These are phyloP conservation scores for Fraxinus nigra DNA, from an alignment of 305 asterid genomes.

Conservation along the genomic window DNA sequence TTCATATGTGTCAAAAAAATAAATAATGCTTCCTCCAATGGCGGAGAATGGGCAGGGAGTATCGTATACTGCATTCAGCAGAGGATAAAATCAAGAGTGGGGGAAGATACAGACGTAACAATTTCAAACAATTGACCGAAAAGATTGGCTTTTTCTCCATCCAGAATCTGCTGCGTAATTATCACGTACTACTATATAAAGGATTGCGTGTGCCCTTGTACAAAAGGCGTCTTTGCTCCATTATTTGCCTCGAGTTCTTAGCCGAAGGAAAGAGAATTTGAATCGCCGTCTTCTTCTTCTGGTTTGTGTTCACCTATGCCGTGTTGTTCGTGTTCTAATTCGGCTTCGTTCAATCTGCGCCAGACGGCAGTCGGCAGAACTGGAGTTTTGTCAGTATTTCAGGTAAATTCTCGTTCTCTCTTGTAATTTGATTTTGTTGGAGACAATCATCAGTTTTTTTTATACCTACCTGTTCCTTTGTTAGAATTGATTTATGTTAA, in stretches of 20 bases:
- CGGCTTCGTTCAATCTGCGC: constrained; percentile 15
- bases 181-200: constrained; percentile 16
- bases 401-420: constrained; percentile 26
- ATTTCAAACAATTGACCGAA: not conserved
- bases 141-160: not conserved
- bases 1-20: not conserved
- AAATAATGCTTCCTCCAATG: not conserved
- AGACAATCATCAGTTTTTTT: not conserved
- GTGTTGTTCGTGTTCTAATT: constrained; percentile 18
- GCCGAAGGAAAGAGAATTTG: constrained; percentile 26
- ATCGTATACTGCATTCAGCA: not conserved
- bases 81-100: not conserved
- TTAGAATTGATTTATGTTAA: too few species aligned
- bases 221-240: constrained; percentile 35
- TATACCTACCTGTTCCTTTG: not conserved
- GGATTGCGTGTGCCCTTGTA: not conserved
- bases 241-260: constrained; percentile 27
- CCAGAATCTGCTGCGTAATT: constrained; percentile 6
- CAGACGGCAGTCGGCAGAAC: constrained; percentile 16
- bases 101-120: constrained; percentile 20
- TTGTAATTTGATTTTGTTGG: not conserved
- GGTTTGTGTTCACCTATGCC: constrained; percentile 17
- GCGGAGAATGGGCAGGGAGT: not conserved
- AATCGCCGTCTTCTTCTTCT: constrained; percentile 33
- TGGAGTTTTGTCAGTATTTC: constrained; percentile 37